These are phyloP conservation scores for Pyrus pyrifolia DNA, from an alignment of 306 rosid species.

Conservation along the genomic window DNA sequence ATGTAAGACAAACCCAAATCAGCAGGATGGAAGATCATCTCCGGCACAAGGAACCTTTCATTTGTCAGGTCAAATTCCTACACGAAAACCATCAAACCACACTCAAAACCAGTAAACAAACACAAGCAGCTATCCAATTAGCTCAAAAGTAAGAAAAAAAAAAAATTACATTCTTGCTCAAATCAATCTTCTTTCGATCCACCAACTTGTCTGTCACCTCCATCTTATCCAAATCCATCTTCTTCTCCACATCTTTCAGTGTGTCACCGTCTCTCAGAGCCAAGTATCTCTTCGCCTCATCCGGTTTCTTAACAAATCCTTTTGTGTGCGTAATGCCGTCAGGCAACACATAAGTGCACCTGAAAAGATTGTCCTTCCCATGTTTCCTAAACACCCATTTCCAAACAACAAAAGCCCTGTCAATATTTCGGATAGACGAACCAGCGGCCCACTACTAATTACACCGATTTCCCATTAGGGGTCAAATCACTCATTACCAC, in stretches of 20 bases:
- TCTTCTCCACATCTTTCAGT: slow-evolving; percentile 10
- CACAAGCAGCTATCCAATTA: not conserved
- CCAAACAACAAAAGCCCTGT: not conserved
- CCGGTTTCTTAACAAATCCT: slow-evolving; percentile 76
- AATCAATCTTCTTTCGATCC: slow-evolving; percentile 54
- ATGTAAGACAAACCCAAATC: slow-evolving; percentile 62
- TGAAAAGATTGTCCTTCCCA: slow-evolving; percentile 58
- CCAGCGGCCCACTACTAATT: not conserved
- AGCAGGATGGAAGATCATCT: slow-evolving; percentile 94
- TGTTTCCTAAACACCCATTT: slow-evolving; percentile 35
- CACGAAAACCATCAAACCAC: slow-evolving; percentile 4
- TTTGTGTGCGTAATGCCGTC: slow-evolving; percentile 70
- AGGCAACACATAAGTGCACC: slow-evolving; percentile 84
- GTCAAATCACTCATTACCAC: not conserved
- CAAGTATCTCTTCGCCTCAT: slow-evolving; percentile 50
- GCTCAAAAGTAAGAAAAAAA: not conserved
- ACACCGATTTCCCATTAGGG: not conserved
- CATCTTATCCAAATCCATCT: slow-evolving; percentile 15
- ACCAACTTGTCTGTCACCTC: slow-evolving; percentile 31
- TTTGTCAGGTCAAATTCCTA: slow-evolving; percentile 93
- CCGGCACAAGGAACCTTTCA: slow-evolving; percentile 92
- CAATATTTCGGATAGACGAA: not conserved
- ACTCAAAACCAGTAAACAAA: not conserved
- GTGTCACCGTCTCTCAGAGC: slow-evolving; percentile 31
- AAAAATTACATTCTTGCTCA: slow-evolving; percentile 57